Base-by-base conservation (phyloP, 1,284 basidiomycete species). In the Erythrobasidium hasegawianum region DNA sequence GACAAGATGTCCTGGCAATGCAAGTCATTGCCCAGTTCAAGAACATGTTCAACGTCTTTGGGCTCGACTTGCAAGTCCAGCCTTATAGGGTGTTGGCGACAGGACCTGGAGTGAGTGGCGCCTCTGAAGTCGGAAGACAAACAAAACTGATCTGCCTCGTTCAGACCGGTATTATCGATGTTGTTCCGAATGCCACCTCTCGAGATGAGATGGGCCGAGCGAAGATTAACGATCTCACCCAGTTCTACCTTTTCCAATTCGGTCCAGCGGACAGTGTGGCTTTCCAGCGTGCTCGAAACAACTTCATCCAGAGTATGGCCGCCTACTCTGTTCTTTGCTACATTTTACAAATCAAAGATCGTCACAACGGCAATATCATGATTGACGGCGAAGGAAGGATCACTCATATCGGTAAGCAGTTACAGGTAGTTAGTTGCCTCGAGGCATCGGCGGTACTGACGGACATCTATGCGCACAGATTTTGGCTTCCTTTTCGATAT, bases 11-110 rank as follows among this genome's bases (percentile, higher is more conserved):
- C 20, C 83, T 99, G 43, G 96, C 96, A 0, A 81, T 99, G 62
- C 96, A 99, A 76, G 81, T 97, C 71, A 98, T 99, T 70, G 96
- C 96, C 9, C 97, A 98, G 91, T 96, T 98, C 84, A 98, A 98
- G 80, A 97, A 96, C 77, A 89, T 97, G 69, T 99, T 95, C 79
- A 89, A 84, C 13, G 75, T 75, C 68, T 85, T 95, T 59, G 96
- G 96, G 0, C 80, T 99, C 62, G 90, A 88, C 18, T 80, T 97
- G 29, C 97, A 98, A 75, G 83, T 99, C 26, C 95, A 87, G 78
- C 96, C 96, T 0, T 99, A 99, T 76, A 86, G 95, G 54, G 96
- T 99, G 14, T 97, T 93, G 7, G 95, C 96, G 0, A 98, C 96
- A 1, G 94, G 86, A 10, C 93, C 96, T 2, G 96, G 96, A 11